phyloP scores from a whole-genome alignment of 2,329 filamentous ascomycete species.

The Zymoseptoria passerinii region DNA sequence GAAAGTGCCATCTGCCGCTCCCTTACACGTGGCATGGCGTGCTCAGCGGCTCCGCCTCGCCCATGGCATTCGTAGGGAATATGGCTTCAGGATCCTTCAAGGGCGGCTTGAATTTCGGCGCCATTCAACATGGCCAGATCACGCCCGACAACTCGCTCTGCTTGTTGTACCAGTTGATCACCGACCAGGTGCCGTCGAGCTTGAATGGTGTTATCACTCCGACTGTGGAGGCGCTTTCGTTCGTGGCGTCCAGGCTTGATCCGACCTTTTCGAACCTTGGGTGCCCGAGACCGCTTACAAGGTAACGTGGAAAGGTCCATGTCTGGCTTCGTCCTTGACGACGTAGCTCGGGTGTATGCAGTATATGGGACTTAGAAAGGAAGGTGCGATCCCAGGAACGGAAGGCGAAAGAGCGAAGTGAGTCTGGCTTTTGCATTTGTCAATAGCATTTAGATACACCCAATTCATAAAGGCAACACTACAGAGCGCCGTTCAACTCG shows the following conservation, averaged over 20 bases:
- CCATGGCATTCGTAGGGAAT: too few species aligned
- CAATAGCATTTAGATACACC: not conserved
- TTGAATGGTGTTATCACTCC: conserved; percentile 33
- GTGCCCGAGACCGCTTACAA: conserved; percentile 22
- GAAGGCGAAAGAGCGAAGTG: not conserved
- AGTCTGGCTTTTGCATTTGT: not conserved
- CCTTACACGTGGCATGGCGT: not conserved
- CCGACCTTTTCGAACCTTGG: conserved; percentile 30
- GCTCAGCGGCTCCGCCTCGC: too few species aligned
- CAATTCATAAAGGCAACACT: not conserved
- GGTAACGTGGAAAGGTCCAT: not conserved
- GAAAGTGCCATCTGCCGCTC: not conserved
- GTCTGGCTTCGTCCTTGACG: not conserved
- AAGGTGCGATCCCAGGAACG: not conserved
- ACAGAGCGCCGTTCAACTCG: too few species aligned
- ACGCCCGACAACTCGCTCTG: conserved; percentile 29
- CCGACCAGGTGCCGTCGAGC: conserved; percentile 30
- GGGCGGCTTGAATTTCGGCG: conserved; percentile 29
- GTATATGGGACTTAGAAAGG: not conserved
- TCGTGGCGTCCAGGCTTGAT: conserved; percentile 26
- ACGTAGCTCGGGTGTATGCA: not conserved
- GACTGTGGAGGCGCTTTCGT: conserved; percentile 29
- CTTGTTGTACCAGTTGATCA: conserved; percentile 39
- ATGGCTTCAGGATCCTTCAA: conserved; percentile 31
- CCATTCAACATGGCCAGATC: conserved; percentile 35